Conservation (phyloP, 306 rosid species). For the Cicer pinnatifidum region DNA sequence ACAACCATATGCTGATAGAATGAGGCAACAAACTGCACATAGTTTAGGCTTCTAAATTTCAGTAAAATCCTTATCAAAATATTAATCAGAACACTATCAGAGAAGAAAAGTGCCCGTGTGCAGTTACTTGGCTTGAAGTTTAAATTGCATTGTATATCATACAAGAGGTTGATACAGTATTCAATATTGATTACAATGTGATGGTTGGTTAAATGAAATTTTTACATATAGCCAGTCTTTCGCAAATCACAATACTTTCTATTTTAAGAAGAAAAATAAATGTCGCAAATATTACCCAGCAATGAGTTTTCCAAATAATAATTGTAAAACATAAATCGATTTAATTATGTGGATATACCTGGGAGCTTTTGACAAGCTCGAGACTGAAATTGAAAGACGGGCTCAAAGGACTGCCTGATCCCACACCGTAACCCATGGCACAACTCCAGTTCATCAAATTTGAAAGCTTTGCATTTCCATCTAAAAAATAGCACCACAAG, state of each 20-base stretch:
- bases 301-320: slow-evolving; percentile 36
- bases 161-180: slow-evolving; percentile 17
- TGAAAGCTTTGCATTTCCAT: slow-evolving; percentile 57
- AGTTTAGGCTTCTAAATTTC: slow-evolving; percentile 40
- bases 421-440: slow-evolving; percentile 85
- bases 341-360: slow-evolving; percentile 54
- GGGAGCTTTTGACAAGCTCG: slow-evolving; percentile 78
- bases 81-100: slow-evolving; percentile 30
- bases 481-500: slow-evolving; percentile 49
- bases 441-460: slow-evolving; percentile 87
- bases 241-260: slow-evolving; percentile 16
- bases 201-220: slow-evolving; percentile 21
- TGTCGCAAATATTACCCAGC: neutral
- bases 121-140: slow-evolving; percentile 33
- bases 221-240: slow-evolving; percentile 23
- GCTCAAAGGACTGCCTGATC: slow-evolving; percentile 86
- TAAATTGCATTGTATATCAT: slow-evolving; percentile 22
- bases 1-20: slow-evolving; percentile 97
- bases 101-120: slow-evolving; percentile 17
- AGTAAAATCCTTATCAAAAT: slow-evolving; percentile 38
- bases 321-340: slow-evolving; percentile 29
- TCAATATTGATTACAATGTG: slow-evolving; percentile 12
- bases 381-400: slow-evolving; percentile 91
- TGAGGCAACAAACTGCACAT: slow-evolving; percentile 89
- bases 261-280: slow-evolving; percentile 34